Base-by-base conservation (phyloP, 148 eudicot genomes). In the Nyssa sinensis region DNA sequence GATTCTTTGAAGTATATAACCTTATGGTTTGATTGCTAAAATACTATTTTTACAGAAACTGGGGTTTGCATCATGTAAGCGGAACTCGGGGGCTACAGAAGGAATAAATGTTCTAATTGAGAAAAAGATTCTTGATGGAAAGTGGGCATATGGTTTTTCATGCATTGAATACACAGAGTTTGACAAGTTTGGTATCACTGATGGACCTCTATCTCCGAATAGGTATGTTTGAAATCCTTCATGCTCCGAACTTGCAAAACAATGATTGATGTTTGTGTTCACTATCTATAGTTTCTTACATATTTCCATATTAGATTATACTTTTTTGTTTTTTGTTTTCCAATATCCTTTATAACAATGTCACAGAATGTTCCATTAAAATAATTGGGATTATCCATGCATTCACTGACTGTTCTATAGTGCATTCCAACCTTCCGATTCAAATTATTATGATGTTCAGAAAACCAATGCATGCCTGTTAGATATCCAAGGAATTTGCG, bases 111-210 rank as follows among this genome's bases (percentile, higher is more conserved):
- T 90, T 79, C 76, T 95, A 28, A 70, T 92, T 62, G 97, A 95
- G 85, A 95, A 87, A 80, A 91, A 88, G 80, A 88, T 86, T 79
- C 78, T 62, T 70, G 87, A 85, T 77, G 97, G 96, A 75, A 86
- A 79, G 67, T 95, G 97, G 97, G 81, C 85, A 80, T 92, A 92
- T 86, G 98, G 98, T 59, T 77, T 92, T 62, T 95, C 98, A 74
- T 95, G 98, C 85, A 87, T 95, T 24, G 98, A 95, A 78, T 95
- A 95, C 82, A 95, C 98, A 0, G 98, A 95, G 82, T 95, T 95
- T 79, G 96, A 95, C 62, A 95, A 95, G 74, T 92, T 84, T 85
- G 98, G 98, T 64, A 86, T 95, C 71, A 64, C 83, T 24, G 83
- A 78, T 55, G 87, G 78, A 28, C 72, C 87, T 72, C 74, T 58